A percentile compares a stretch with the other conserved stretches of the same genome.
phyloP scores from a whole-genome alignment of 306 rosid species.

The Myrica gale region DNA sequence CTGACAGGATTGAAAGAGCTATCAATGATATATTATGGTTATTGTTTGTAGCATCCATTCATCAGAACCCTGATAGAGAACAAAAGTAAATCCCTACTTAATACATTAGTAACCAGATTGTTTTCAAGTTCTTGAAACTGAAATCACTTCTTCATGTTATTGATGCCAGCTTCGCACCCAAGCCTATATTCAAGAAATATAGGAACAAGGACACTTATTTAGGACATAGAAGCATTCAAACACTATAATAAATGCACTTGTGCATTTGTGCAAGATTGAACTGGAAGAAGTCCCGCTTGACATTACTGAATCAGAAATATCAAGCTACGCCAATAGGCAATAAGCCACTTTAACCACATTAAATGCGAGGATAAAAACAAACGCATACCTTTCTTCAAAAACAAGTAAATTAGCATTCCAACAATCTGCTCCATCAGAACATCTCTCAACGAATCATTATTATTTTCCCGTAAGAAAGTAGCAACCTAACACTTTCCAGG shows the following conservation, averaged over 20 bases:
- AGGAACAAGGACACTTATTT: not conserved
- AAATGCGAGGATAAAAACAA: not conserved
- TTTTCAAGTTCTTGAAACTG: not conserved
- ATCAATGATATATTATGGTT: not conserved
- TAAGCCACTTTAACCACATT: not conserved
- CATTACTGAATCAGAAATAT: not conserved
- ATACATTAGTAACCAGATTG: not conserved
- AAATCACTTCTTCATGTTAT: not conserved
- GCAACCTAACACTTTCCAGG: not conserved
- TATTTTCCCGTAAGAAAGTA: not conserved
- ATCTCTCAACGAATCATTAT: not conserved
- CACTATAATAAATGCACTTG: too few species aligned
- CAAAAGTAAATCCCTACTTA: not conserved
- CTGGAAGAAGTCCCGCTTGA: not conserved
- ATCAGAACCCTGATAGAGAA: not conserved
- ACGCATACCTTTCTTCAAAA: not conserved
- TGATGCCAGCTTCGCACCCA: not conserved
- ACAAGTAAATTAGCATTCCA: not conserved
- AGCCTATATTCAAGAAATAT: not conserved
- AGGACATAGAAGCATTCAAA: too few species aligned
- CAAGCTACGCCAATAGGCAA: too few species aligned
- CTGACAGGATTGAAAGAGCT: slow-evolving; percentile 27
- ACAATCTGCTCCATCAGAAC: not conserved
- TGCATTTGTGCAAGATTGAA: not conserved
- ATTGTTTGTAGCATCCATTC: not conserved